These are phyloP conservation scores for Termitomyces sp. DNA, from an alignment of 768 basidiomycete genomes.

Conservation along the genomic window DNA sequence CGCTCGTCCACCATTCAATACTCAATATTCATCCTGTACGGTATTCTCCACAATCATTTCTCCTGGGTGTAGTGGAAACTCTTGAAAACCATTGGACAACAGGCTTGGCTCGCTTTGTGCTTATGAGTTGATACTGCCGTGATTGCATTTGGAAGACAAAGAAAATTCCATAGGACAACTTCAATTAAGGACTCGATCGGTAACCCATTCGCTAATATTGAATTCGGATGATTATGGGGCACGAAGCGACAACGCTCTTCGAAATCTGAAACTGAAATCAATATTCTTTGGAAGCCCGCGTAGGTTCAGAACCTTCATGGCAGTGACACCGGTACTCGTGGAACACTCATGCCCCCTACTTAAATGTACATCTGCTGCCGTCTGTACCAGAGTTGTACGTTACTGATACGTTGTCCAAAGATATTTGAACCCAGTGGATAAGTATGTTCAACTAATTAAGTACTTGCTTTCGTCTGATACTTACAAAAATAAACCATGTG, in stretches of 20 bases:
- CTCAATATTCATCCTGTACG: conserved; percentile 3
- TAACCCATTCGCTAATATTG: conserved; percentile 12
- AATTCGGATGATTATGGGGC: background rate
- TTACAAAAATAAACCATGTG: conserved; percentile 1
- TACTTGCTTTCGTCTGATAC: too few relatives aligned
- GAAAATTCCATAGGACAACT: conserved; percentile 33
- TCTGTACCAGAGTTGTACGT: background rate
- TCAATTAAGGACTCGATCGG: conserved; percentile 28
- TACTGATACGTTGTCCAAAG: background rate
- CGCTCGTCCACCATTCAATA: conserved; percentile 20
- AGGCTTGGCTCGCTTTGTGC: conserved; percentile 38
- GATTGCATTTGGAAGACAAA: conserved; percentile 46
- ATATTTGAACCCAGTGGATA: background rate
- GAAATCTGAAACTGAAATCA: conserved; percentile 38
- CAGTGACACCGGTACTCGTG: conserved; percentile 49
- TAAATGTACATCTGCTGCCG: background rate
- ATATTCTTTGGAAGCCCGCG: conserved; percentile 36
- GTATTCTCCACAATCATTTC: background rate
- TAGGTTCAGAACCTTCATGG: conserved; percentile 55
- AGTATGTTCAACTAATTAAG: too few relatives aligned
- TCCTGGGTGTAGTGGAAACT: conserved; percentile 39
- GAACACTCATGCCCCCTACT: conserved; percentile 7
- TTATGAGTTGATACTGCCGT: conserved; percentile 44
- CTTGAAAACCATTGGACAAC: conserved; percentile 46
- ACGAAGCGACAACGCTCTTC: conserved; percentile 32